Percentiles rank a stretch among this genome's conserved stretches.
Conservation (phyloP, 306 rosid genomes). For the Cucurbita ficifolia region DNA sequence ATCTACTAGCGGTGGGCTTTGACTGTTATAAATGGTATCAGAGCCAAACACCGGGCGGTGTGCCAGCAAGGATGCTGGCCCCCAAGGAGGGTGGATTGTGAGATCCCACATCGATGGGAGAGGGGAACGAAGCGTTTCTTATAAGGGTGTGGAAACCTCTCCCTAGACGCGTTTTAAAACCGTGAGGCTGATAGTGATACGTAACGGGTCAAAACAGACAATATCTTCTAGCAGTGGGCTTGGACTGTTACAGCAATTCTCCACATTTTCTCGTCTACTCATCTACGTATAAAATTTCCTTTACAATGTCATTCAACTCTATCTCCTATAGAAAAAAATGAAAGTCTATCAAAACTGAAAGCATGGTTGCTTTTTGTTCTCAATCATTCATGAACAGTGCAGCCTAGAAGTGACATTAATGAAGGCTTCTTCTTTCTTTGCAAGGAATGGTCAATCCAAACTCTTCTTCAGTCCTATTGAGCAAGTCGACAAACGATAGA, state of each 20-base stretch:
- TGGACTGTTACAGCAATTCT: background rate
- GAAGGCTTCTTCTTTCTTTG: slow-evolving; percentile 11
- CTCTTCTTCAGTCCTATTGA: slow-evolving; percentile 30
- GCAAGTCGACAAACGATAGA: slow-evolving; percentile 24
- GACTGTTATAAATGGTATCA: too few relatives aligned
- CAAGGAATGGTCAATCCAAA: slow-evolving; percentile 26
- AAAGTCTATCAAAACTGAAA: background rate
- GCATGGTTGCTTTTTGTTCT: background rate
- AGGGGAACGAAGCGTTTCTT: too few relatives aligned
- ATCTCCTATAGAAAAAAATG: background rate
- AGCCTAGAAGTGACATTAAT: slow-evolving; percentile 6
- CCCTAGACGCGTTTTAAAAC: too few relatives aligned
- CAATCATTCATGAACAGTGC: background rate
- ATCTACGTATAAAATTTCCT: background rate
- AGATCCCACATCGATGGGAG: too few relatives aligned
- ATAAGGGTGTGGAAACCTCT: too few relatives aligned
- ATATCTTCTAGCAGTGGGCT: too few relatives aligned
- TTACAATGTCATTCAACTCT: background rate
- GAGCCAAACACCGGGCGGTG: too few relatives aligned
- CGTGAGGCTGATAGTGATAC: too few relatives aligned
- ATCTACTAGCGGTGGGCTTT: too few relatives aligned
- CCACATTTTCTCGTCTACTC: background rate
- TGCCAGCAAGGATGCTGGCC: too few relatives aligned
- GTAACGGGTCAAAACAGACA: too few relatives aligned
- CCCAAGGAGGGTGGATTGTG: too few relatives aligned